A percentile compares a stretch with the other conserved stretches of the same genome.
Conservation (phyloP, 305 asterid species). For the Euphrasia arctica region DNA sequence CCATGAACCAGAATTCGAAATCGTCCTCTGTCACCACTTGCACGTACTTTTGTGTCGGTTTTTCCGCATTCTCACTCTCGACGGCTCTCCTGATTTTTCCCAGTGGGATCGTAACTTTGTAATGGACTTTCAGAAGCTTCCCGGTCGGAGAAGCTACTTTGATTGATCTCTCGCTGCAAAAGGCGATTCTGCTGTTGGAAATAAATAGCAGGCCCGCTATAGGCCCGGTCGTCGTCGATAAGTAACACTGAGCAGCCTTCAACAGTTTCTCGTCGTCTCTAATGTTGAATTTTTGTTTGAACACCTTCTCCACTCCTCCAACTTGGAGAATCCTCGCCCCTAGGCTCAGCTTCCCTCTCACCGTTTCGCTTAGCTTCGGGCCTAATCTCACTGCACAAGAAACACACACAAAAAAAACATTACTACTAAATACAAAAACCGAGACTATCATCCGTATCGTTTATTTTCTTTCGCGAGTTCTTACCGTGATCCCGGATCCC, state of each 20-base stretch:
- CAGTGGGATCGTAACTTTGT: conserved; percentile 32
- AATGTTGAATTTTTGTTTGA: conserved; percentile 31
- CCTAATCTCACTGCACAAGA: conserved; percentile 40
- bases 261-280: conserved; percentile 31
- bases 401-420: neutral
- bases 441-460: neutral
- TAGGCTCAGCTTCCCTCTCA: conserved; percentile 36
- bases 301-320: conserved; percentile 37
- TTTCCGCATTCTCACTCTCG: conserved; percentile 26
- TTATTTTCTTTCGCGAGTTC: neutral
- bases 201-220: conserved; percentile 36
- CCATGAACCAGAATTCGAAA: conserved; percentile 33
- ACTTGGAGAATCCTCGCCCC: conserved; percentile 39
- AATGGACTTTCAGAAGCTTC: conserved; percentile 29
- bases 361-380: conserved; percentile 31
- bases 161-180: conserved; percentile 43
- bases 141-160: conserved; percentile 34
- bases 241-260: conserved; percentile 41
- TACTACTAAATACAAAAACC: neutral
- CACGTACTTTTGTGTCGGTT: conserved; percentile 26
- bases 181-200: conserved; percentile 35
- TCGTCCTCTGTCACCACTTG: conserved; percentile 25
- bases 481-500: conserved; percentile 36
- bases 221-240: conserved; percentile 40
- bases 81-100: conserved; percentile 18